Conservation (phyloP, 1,139 yeast species). For the Meyerozyma smithsonii region DNA sequence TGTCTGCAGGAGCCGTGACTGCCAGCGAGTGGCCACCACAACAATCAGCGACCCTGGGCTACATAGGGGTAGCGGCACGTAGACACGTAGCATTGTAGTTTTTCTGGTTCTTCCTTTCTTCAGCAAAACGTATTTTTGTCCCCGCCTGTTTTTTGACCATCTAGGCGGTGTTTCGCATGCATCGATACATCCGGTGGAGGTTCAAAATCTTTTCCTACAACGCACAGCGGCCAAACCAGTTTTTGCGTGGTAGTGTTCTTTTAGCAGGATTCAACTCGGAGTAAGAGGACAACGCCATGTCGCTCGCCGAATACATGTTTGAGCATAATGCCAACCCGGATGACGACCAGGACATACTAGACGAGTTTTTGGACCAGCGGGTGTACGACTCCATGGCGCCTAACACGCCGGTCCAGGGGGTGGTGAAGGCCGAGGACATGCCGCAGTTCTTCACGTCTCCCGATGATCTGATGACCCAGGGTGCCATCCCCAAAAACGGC, state of each 20-base stretch:
- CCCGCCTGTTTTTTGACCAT: neutral
- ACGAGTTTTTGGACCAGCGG: slow-evolving; percentile 55
- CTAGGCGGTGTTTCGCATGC: neutral
- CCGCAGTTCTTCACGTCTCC: slow-evolving; percentile 3
- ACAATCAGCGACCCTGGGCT: neutral
- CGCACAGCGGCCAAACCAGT: neutral
- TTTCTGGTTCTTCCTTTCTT: neutral
- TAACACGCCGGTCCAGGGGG: slow-evolving; percentile 18
- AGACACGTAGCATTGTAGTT: neutral
- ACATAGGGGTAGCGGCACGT: neutral
- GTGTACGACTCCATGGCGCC: slow-evolving; percentile 40
- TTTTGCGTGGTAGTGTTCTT: too few species aligned
- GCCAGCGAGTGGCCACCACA: neutral
- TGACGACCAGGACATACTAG: slow-evolving; percentile 42
- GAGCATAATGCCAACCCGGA: slow-evolving; percentile 9
- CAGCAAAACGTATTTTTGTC: neutral
- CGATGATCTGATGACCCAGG: slow-evolving; percentile 11
- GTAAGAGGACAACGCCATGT: slow-evolving; percentile 6
- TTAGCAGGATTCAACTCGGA: neutral
- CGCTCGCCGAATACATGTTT: slow-evolving; percentile 8
- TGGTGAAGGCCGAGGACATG: slow-evolving; percentile 11
- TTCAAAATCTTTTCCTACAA: neutral
- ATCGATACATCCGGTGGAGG: neutral
- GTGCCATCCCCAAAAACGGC: neutral
- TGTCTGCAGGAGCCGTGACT: neutral